Conservation (phyloP, 2,329 filamentous ascomycete species). For the Penicillium sp. region DNA sequence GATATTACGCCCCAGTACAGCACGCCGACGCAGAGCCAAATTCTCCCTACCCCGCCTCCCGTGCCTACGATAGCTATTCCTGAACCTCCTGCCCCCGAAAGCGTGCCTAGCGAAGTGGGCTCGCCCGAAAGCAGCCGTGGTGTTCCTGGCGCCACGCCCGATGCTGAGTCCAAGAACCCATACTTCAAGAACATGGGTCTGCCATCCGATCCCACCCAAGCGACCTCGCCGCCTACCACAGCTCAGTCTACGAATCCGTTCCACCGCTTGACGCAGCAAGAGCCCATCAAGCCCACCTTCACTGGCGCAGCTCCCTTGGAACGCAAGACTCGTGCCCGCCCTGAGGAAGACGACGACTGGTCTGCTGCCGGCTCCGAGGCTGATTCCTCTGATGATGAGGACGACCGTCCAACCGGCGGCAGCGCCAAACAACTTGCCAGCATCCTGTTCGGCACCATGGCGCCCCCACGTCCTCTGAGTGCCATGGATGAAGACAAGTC, state of each 20-base stretch:
- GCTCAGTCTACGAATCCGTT: constrained; percentile 91
- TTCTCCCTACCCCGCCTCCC: constrained; percentile 45
- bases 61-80: constrained; percentile 30
- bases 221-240: constrained; percentile 46
- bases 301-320: constrained; percentile 50
- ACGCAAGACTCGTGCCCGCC: constrained; percentile 55
- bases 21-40: constrained; percentile 59
- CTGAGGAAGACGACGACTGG: constrained; percentile 74
- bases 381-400: constrained; percentile 68
- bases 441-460: constrained; percentile 96
- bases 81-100: constrained; percentile 42
- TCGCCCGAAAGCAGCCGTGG: constrained; percentile 52
- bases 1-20: constrained; percentile 65
- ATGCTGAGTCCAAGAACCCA: constrained; percentile 85
- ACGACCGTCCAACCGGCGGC: constrained; percentile 75
- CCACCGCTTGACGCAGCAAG: constrained; percentile 71
- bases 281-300: constrained; percentile 52
- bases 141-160: constrained; percentile 56
- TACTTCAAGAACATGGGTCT: constrained; percentile 89
- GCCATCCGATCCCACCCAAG: constrained; percentile 54
- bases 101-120: constrained; percentile 51
- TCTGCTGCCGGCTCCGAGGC: constrained; percentile 74
- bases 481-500: constrained; percentile 69
- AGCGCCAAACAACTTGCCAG: constrained; percentile 90
- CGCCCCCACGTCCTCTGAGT: constrained; percentile 81